Evolutionary conservation across 2,329 filamentous ascomycete species (phyloP).

Genomic region (Saccharata proteae): DNA sequence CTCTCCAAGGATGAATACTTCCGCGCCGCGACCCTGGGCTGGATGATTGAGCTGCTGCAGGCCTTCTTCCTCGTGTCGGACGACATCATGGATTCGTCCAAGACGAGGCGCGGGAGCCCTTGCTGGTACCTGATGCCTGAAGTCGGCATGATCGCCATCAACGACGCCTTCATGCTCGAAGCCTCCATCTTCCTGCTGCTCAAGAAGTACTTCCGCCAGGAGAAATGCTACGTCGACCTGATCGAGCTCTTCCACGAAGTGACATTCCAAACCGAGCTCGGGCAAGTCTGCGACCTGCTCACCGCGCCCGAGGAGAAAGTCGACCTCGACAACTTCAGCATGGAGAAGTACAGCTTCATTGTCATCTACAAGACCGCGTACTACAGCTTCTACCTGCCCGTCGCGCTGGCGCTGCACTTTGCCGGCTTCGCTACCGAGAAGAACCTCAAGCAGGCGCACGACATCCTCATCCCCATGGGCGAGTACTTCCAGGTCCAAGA

Average conservation of each 20-base stretch:
- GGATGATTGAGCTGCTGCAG: constrained; percentile 96
- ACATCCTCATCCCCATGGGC: constrained; percentile 91
- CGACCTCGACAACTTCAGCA: constrained; percentile 86
- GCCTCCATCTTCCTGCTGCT: constrained; percentile 79
- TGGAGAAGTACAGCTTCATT: constrained; percentile 95
- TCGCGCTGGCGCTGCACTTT: constrained; percentile 79
- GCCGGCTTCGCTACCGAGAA: constrained; percentile 71
- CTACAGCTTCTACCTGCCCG: constrained; percentile 97
- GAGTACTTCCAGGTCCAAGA: constrained; percentile 99
- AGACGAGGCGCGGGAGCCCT: constrained; percentile 84
- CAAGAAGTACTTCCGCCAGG: constrained; percentile 83
- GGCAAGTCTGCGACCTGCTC: constrained; percentile 86
- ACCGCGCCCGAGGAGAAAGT: constrained; percentile 91
- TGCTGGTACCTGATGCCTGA: constrained; percentile 91
- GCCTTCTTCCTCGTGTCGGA: constrained; percentile 98
- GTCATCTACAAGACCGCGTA: constrained; percentile 99
- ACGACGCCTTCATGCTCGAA: constrained; percentile 75
- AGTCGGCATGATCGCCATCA: constrained; percentile 94
- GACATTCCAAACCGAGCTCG: constrained; percentile 87
- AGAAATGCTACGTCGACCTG: constrained; percentile 80
- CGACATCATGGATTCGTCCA: constrained; percentile 96
- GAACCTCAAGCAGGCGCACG: constrained; percentile 80
- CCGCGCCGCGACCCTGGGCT: constrained; percentile 75
- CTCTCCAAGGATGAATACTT: constrained; percentile 79
- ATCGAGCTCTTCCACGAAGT: constrained; percentile 94